Evolutionary conservation across 345 rosid genomes (phyloP), one percentile per base, ranked within the genome.

Genomic region (Microcos paniculata): DNA sequence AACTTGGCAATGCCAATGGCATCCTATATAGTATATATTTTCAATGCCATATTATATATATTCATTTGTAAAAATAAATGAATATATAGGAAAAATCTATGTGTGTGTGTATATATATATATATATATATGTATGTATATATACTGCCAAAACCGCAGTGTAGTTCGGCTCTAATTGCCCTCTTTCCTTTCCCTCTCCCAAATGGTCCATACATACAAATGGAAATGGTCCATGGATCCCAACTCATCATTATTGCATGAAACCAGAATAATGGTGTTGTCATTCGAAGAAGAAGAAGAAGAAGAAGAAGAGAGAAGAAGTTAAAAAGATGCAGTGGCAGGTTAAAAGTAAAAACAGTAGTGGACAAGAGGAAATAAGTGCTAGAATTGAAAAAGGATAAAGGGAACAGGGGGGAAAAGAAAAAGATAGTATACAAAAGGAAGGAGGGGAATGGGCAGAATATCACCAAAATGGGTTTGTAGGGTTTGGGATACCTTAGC

Each of bases 401-500:
- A 65, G 46, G 12, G 35, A 1, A 33, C 15, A 62, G 63, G 3
- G 18, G 7, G 14, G n/a, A 6, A 42, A 31, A n/a, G 49, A 70
- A 35, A 67, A 35, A 35, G 40, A 35, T 24, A 38, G 4, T 42
- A 26, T 28, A 49, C 0, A 51, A 30, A 33, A 4, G 51, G 33
- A 13, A 19, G 23, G 21, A 15, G 15, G 66, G 26, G 19, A 35
- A 31, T 38, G 69, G 58, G 43, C 26, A 48, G 15, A 19, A 2
- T 28, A n/a, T 35, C 69, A n/a, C 14, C 53, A 10, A 63, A 63
- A 19, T 38, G 69, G 69, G 18, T 48, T 26, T 43, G 51, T 46
- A 33, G n/a, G n/a, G 59, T 70, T 70, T 12, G 57, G 31, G 66
- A 71, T 43, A 56, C 33, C 74, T 57, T 42, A 67, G 76, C 72